Evolutionary conservation across 805 yeast species (phyloP), one percentile per base, ranked within the genome.

Genomic region (Sugiyamaella boreocaroliniensis): DNA sequence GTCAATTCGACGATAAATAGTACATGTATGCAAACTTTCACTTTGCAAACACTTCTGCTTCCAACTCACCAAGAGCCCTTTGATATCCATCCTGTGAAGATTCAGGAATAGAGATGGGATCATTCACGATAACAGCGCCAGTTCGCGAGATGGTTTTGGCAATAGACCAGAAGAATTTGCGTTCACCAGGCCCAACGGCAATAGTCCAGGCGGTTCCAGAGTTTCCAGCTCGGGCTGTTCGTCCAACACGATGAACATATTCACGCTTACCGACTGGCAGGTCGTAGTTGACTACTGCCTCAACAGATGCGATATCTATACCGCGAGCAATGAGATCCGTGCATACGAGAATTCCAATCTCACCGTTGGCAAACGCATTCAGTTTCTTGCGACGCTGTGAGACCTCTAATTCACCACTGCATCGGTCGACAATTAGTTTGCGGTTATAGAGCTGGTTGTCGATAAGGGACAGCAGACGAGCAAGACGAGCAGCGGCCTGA

Each of bases 311-410:
- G 45, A 93, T 76, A 69, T 92, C 96, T 48, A 93, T 79, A 72
- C 99, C 99, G 70, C 99, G 82, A n/a, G 97, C 86, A 67, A 93
- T 85, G 61, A 93, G 75, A 70, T 93, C 99, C 0, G 99, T 93
- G 22, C 89, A 55, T 78, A 83, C 66, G 79, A 73, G 40, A 40
- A 89, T 64, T 43, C 75, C 71, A 47, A 80, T 70, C 1, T 76
- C 73, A 15, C 81, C 82, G 1, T 65, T 61, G 12, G 79, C 73
- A 63, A 93, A 90, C 6, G 75, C 75, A 42, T 78, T 74, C 51
- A 93, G 72, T 1, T 83, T 71, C 58, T 78, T 77, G 47, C 74
- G 70, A 45, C 93, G 78, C 29, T 77, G 74, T 10, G 71, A 68
- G 1, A 63, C 53, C 1, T 67, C 62, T 54, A 71, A 52, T 50